Evolutionary conservation across 345 rosid species (phyloP), one percentile per base, ranked within the genome.

Genomic region (Aegle marmelos): DNA sequence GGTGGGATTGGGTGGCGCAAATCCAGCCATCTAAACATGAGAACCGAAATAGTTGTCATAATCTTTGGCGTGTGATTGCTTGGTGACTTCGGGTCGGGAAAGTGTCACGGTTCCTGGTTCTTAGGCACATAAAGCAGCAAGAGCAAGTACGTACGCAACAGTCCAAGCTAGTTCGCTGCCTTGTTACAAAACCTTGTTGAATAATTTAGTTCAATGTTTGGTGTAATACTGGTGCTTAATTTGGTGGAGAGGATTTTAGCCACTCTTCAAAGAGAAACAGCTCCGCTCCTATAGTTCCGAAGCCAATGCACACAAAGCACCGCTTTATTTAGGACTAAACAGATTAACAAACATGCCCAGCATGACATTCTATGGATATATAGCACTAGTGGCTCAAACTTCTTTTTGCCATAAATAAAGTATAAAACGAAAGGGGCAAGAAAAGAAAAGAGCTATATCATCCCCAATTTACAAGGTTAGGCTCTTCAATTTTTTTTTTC

Each of bases 181-280:
- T 56, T 7, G 60, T 22, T 21, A 56, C 60, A 8, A 56, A 56
- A 63, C 33, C 39, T 19, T 17, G 34, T 11, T 61, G 28, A 25
- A 24, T 28, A 2, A 28, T 11, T 31, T 31, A 6, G 31, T 41
- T 25, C n/a, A 27, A 37, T 24, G n/a, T 45, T 81, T 17, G 80
- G 84, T 78, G n/a, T 27, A 70, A 21, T 41, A 21, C 77, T 21
- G 77, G 77, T 78, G 39, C 68, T 74, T 67, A 70, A 75, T 27
- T n/a, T 78, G 64, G 82, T 76, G 63, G 41, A 74, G 56, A 61
- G 61, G 36, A 27, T 24, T n/a, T 27, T 63, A 21, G 45, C n/a
- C 58, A 14, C 28, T 22, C 50, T 62, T n/a, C 21, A 25, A 30
- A 61, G 14, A 45, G 28, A 22, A 45, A 63, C 59, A 6, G 36